Percentiles rank a stretch among this genome's conserved stretches.
These are phyloP conservation scores for Aureobasidium mangrovei DNA, from an alignment of 2,329 filamentous ascomycete species.

Conservation along the genomic window DNA sequence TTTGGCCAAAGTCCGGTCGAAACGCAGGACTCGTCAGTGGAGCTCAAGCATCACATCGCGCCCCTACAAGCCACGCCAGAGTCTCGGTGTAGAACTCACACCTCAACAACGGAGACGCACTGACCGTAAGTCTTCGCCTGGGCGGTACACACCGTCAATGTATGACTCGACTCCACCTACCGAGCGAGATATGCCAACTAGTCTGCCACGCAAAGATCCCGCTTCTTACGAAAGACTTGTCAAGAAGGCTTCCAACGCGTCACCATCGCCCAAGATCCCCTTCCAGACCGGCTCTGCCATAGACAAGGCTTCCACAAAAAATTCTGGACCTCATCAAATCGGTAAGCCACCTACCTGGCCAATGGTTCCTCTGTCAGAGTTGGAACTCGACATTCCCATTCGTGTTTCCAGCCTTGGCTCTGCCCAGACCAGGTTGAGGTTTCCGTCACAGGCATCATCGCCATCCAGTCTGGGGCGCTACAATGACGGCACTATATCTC, in stretches of 20 bases:
- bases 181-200: slow-evolving; percentile 6
- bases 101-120: neutral
- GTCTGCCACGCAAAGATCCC: slow-evolving; percentile 18
- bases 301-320: neutral
- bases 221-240: slow-evolving; percentile 20
- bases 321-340: neutral
- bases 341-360: slow-evolving; percentile 9
- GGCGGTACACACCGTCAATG: slow-evolving; percentile 14
- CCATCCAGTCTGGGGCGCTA: slow-evolving; percentile 8
- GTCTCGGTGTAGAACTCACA: too few relatives aligned
- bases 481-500: slow-evolving; percentile 11
- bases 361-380: slow-evolving; percentile 4
- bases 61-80: neutral
- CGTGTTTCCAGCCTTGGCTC: slow-evolving; percentile 6
- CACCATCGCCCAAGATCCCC: neutral
- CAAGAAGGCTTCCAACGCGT: neutral
- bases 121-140: neutral
- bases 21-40: neutral
- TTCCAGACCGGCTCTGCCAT: neutral
- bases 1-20: neutral
- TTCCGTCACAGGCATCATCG: neutral
- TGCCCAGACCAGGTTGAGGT: neutral
- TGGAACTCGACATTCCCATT: slow-evolving; percentile 4
- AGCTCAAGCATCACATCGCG: neutral
- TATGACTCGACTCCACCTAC: slow-evolving; percentile 13